Conservation (phyloP, 176 grass and related monocot genomes). For the Cocos nucifera region DNA sequence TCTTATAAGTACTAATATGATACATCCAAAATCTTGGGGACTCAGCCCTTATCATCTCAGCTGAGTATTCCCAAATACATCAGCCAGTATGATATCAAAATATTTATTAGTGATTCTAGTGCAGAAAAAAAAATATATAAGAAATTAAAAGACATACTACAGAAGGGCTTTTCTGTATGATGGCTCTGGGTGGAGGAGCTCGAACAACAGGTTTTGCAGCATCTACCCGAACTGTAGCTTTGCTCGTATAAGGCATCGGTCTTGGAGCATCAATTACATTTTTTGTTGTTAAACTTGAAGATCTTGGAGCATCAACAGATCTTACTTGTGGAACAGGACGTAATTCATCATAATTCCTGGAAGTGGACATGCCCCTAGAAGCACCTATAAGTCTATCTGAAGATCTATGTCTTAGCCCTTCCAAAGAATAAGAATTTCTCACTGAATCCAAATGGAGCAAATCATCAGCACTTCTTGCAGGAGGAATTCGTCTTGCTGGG, state of each 20-base stretch:
- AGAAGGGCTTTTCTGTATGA: constrained; percentile 8
- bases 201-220: constrained; percentile 27
- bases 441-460: constrained; percentile 33
- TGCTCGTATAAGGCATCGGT: constrained; percentile 27
- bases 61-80: too few relatives aligned
- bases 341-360: constrained; percentile 37
- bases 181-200: constrained; percentile 16
- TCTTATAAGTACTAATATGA: too few relatives aligned
- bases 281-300: constrained; percentile 37
- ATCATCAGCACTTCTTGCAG: constrained; percentile 46
- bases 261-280: constrained; percentile 32
- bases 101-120: background rate
- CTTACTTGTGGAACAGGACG: constrained; percentile 17
- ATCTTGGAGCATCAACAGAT: constrained; percentile 28
- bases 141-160: constrained; percentile 23
- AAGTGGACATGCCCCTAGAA: constrained; percentile 36
- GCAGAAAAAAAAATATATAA: constrained; percentile 1
- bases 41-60: too few relatives aligned
- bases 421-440: constrained; percentile 35
- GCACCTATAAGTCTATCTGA: constrained; percentile 31
- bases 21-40: too few relatives aligned
- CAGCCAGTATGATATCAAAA: too few relatives aligned
- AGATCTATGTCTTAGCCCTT: constrained; percentile 33
- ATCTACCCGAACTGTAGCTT: constrained; percentile 29
- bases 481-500: constrained; percentile 29